A percentile compares a stretch with the other conserved stretches of the same genome.
Evolutionary conservation across 768 basidiomycete species (phyloP).

Genomic region (Russula compacta): DNA sequence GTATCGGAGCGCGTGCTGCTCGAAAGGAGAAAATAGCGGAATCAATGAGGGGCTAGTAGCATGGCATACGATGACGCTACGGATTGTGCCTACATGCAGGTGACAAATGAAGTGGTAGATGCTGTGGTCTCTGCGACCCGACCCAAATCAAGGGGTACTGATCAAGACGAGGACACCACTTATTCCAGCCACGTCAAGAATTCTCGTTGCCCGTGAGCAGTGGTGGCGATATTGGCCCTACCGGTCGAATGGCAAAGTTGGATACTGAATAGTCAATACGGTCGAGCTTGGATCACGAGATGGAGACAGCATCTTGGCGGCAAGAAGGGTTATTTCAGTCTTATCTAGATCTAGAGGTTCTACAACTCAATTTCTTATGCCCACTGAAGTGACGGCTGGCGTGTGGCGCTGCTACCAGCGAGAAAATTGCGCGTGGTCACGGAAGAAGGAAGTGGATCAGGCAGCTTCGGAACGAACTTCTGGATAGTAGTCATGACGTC

Average conservation of each 20-base stretch:
- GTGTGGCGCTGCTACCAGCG: background rate
- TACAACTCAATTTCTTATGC: background rate
- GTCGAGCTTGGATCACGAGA: background rate
- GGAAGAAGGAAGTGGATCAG: conserved; percentile 9
- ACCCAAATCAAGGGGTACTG: background rate
- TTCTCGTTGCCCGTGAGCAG: background rate
- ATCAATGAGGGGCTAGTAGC: background rate
- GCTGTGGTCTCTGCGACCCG: background rate
- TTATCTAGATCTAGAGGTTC: background rate
- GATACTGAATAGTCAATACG: background rate
- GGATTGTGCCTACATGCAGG: background rate
- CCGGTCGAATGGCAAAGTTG: background rate
- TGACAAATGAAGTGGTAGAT: no score
- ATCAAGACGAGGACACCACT: background rate
- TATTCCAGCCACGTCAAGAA: no score
- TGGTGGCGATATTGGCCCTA: background rate
- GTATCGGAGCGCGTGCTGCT: background rate
- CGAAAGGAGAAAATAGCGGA: background rate
- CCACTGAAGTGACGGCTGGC: background rate
- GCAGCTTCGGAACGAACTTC: background rate
- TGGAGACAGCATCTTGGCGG: background rate
- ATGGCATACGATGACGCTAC: background rate
- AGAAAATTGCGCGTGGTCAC: background rate
- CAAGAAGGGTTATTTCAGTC: background rate
- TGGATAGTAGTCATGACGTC: conserved; percentile 2